Percentiles rank a stretch among this genome's conserved stretches.
phyloP scores from a whole-genome alignment of 1,284 basidiomycete species.

The Prillingera fragicola region DNA sequence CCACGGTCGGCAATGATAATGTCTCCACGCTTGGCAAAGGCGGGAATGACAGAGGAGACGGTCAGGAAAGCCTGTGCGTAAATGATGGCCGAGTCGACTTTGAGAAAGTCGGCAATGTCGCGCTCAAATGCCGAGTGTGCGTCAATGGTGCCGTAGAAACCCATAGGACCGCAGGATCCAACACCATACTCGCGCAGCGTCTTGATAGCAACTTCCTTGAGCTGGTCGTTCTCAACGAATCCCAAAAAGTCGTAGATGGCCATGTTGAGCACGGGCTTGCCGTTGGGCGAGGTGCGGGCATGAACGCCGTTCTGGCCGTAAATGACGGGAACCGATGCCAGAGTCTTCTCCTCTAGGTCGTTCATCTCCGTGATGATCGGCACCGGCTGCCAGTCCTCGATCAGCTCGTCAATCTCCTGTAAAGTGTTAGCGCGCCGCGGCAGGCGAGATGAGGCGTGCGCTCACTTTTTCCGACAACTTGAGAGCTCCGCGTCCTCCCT shows the following conservation, averaged over 20 bases:
- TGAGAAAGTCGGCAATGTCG: conserved; percentile 84
- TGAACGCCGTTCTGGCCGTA: conserved; percentile 75
- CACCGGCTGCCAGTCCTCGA: conserved; percentile 91
- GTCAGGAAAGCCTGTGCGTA: conserved; percentile 94
- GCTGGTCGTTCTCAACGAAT: conserved; percentile 76
- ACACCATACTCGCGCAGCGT: conserved; percentile 88
- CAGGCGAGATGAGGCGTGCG: neutral
- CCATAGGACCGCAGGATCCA: conserved; percentile 92
- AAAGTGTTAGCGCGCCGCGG: conserved; percentile 1
- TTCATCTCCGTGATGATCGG: conserved; percentile 61
- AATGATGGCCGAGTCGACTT: conserved; percentile 80
- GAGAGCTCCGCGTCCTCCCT: conserved; percentile 69
- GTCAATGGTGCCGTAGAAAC: conserved; percentile 96
- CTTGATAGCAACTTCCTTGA: conserved; percentile 80
- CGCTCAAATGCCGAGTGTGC: conserved; percentile 86
- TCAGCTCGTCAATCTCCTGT: conserved; percentile 95
- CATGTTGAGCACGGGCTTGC: conserved; percentile 77
- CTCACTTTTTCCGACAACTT: conserved; percentile 80
- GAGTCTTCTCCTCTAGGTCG: conserved; percentile 60
- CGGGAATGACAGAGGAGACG: conserved; percentile 88
- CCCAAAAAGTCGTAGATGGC: conserved; percentile 92
- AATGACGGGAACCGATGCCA: conserved; percentile 71
- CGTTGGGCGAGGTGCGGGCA: conserved; percentile 66
- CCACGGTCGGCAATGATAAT: conserved; percentile 95
- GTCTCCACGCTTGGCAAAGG: conserved; percentile 96